Evolutionary conservation across 1,284 basidiomycete species (phyloP).

Genomic region (Cystobasidium slooffiae): DNA sequence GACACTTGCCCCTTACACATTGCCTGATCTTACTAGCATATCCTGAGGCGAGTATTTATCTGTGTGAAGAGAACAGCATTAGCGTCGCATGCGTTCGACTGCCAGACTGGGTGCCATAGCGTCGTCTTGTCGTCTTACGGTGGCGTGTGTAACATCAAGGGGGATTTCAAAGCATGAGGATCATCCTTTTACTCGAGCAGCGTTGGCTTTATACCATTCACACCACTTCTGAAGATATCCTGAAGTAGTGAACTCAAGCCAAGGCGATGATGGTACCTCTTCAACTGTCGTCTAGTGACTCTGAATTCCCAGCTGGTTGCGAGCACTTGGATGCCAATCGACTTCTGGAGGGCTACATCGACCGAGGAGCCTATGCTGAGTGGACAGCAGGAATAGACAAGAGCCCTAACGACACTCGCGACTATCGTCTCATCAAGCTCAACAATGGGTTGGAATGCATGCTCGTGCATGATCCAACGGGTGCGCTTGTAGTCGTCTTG

Average conservation of each 20-base stretch:
- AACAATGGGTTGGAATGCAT: slow-evolving; percentile 88
- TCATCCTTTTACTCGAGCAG: not conserved
- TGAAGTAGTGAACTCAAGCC: not conserved
- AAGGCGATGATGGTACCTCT: not conserved
- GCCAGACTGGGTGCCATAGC: too few relatives aligned
- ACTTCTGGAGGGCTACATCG: slow-evolving; percentile 20
- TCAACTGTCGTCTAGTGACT: not conserved
- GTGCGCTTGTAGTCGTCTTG: not conserved
- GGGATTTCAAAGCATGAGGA: not conserved
- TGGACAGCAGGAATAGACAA: slow-evolving; percentile 73
- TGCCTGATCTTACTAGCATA: too few relatives aligned
- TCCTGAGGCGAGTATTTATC: too few relatives aligned
- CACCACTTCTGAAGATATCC: not conserved
- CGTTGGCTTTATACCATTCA: not conserved
- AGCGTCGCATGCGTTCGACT: too few relatives aligned
- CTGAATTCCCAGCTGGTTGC: slow-evolving; percentile 23
- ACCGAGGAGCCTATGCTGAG: slow-evolving; percentile 55
- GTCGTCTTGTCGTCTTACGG: too few relatives aligned
- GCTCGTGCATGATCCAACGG: slow-evolving; percentile 72
- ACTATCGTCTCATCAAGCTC: slow-evolving; percentile 79
- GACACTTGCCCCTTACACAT: too few relatives aligned
- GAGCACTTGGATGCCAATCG: slow-evolving; percentile 23
- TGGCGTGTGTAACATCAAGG: not conserved
- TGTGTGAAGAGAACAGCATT: too few relatives aligned
- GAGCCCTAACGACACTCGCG: slow-evolving; percentile 73